Evolutionary conservation across 345 rosid genomes (phyloP).

Genomic region (Eutrema yunnanense): DNA sequence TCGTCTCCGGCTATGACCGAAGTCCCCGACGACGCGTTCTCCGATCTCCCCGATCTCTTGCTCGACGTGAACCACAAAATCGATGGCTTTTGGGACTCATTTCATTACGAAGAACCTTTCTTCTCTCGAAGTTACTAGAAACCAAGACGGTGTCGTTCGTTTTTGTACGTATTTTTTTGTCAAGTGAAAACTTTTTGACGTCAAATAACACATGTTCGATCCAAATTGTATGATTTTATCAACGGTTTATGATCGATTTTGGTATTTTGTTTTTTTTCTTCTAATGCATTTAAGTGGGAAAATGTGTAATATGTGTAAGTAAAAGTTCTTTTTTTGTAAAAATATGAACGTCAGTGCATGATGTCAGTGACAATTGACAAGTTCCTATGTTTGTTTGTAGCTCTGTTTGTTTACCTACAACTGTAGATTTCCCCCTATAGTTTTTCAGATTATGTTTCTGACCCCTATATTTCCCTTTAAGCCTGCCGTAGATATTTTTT

Average conservation of each 20-base stretch:
- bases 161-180: slow-evolving; percentile 5
- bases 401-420: slow-evolving; percentile 1
- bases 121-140: slow-evolving; percentile 20
- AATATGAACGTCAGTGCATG: slow-evolving; percentile 16
- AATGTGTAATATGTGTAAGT: slow-evolving; percentile 5
- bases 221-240: slow-evolving; percentile 12
- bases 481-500: neutral
- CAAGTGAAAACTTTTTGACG: slow-evolving; percentile 11
- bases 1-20: slow-evolving; percentile 22
- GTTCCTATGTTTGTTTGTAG: slow-evolving; percentile 17
- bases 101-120: slow-evolving; percentile 22
- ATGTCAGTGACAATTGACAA: slow-evolving; percentile 18
- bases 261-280: neutral
- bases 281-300: neutral
- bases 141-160: slow-evolving; percentile 15
- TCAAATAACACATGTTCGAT: neutral
- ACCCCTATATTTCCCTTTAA: slow-evolving; percentile 16
- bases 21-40: slow-evolving; percentile 47
- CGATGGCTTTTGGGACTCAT: slow-evolving; percentile 40
- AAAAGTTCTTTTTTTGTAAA: neutral
- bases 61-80: slow-evolving; percentile 31
- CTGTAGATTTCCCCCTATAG: slow-evolving; percentile 8
- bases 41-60: slow-evolving; percentile 66
- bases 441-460: slow-evolving; percentile 14
- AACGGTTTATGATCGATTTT: neutral